Base-by-base conservation (phyloP, 768 basidiomycete genomes). In the Collybiopsis luxurians region DNA sequence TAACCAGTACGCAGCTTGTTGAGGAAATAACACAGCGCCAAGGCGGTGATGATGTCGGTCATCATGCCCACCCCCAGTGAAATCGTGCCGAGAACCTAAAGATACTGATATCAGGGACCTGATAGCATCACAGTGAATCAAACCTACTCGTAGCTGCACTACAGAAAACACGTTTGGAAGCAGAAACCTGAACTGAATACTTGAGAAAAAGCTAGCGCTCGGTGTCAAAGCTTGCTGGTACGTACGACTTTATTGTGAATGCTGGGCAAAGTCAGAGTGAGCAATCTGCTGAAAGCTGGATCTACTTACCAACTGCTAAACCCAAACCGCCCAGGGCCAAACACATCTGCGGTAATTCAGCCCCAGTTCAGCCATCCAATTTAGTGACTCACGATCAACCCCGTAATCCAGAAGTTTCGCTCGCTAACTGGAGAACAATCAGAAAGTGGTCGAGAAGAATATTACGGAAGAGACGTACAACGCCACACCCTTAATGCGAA, bases 401-500 rank as follows among this genome's bases (percentile, higher is more conserved):
- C 76, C 1, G 84, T 82, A 21, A 86, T 72, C 60, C 63, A 79
- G 19, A 77, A 64, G 59, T 87, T 88, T 31, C 74, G 71, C 34
- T 77, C 71, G 70, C 86, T 87, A 60, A 88, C 86, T 87, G 50
- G 49, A 51, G 39, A 23, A 26, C 17, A 36, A 30, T 50, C 17
- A 39, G 1, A 19, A 44, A 12, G 27, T 15, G 11, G 24, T 45
- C n/a, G 4, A 17, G 3, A 39, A 12, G 19, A 10, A n/a, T 27
- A n/a, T 11, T 12, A 17, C n/a, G 15, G 24, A 15, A 24, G 24
- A 49, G 21, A 64, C 76, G 62, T 64, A 87, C 86, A 87, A 69
- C 85, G 68, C 81, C 83, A 88, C 21, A 87, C 86, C 26, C 85
- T 78, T 51, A 85, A 65, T 0, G 75, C 79, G 56, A 86, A 87